Percentiles rank a stretch among this genome's conserved stretches.
Evolutionary conservation across 208 protist species (phyloP).

Genomic region (Entamoeba histolytica): DNA sequence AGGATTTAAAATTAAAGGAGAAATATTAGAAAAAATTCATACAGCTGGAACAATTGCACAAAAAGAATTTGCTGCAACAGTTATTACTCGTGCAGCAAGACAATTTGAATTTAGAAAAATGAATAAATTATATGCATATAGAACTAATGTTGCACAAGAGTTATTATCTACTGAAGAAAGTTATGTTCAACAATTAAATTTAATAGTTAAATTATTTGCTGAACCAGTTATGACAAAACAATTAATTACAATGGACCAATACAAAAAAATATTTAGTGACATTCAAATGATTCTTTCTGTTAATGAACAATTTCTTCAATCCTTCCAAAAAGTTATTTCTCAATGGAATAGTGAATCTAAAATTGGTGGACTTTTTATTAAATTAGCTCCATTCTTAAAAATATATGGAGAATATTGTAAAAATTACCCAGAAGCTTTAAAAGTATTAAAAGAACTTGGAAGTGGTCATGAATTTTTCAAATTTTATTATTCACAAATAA

Average conservation of each 20-base stretch:
- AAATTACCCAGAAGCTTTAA: not conserved
- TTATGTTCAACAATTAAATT: not conserved
- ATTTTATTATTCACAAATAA: not conserved
- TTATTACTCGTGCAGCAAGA: not conserved
- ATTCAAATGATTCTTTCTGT: not conserved
- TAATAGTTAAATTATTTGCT: not conserved
- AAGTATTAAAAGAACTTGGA: not conserved
- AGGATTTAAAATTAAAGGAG: not conserved
- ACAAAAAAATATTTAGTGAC: not conserved
- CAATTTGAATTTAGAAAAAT: not conserved
- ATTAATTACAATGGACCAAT: not conserved
- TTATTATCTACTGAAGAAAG: not conserved
- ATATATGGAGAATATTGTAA: not conserved
- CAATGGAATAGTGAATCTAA: not conserved
- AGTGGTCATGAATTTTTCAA: not conserved
- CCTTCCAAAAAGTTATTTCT: not conserved
- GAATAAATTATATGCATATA: not conserved
- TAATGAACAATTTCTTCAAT: not conserved
- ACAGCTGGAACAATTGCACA: not conserved
- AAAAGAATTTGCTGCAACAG: not conserved
- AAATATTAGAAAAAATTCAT: not conserved
- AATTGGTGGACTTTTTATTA: not conserved
- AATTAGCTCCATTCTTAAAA: not conserved
- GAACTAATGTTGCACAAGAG: not conserved
- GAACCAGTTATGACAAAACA: not conserved